phyloP scores from a whole-genome alignment of 306 rosid genomes.

The Adenanthera pavonina region DNA sequence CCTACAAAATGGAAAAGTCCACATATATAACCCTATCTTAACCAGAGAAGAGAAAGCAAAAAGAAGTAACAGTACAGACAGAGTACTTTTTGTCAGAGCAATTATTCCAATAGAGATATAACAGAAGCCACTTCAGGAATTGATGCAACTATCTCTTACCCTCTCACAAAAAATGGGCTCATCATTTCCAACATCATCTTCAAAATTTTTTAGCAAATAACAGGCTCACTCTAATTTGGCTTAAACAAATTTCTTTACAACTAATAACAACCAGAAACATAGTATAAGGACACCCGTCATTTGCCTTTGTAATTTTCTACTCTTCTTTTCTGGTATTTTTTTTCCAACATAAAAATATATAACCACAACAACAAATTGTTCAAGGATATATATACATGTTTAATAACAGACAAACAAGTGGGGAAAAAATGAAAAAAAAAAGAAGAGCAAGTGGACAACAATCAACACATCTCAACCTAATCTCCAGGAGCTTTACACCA shows the following conservation, averaged over 20 bases:
- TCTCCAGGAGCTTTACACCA: neutral
- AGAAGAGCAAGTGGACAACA: neutral
- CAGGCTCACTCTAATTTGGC: conserved; percentile 5
- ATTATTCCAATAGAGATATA: neutral
- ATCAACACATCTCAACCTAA: neutral
- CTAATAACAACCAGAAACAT: neutral
- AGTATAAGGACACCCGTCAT: neutral
- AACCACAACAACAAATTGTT: neutral
- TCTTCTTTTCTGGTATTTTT: neutral
- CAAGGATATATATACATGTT: neutral
- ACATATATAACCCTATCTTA: conserved; percentile 18
- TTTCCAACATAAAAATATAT: neutral
- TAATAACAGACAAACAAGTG: neutral
- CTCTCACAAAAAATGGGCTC: neutral
- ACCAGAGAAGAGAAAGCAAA: conserved; percentile 35
- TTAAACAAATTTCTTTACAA: neutral
- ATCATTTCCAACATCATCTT: conserved; percentile 1
- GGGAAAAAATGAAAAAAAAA: no score
- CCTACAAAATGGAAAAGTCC: conserved; percentile 45
- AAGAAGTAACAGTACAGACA: neutral
- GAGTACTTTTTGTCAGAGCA: neutral
- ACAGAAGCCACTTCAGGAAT: neutral
- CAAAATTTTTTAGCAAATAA: neutral
- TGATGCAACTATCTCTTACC: neutral
- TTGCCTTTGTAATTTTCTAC: neutral